Evolutionary conservation across 306 rosid genomes (phyloP).

Genomic region (Castanea crenata): DNA sequence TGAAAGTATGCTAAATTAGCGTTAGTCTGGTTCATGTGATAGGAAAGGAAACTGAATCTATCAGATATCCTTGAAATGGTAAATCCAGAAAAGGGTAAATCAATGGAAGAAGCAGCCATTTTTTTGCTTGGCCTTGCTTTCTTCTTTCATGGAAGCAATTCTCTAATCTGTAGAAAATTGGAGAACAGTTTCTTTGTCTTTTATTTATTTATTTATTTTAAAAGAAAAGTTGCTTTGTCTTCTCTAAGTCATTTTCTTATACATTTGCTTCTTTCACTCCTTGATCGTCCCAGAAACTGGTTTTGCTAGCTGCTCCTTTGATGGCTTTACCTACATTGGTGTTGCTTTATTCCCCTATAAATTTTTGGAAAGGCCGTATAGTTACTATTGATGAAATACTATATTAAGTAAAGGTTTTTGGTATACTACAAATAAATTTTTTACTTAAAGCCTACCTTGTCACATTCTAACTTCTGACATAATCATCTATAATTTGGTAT

Average conservation of each 20-base stretch:
- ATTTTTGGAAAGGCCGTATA: background rate
- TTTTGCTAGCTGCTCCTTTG: background rate
- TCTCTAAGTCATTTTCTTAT: background rate
- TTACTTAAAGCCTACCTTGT: background rate
- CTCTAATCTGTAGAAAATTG: background rate
- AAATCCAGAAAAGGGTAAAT: background rate
- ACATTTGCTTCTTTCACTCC: background rate
- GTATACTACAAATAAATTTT: background rate
- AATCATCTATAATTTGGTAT: background rate
- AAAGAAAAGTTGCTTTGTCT: background rate
- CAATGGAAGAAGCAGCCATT: slow-evolving; percentile 2
- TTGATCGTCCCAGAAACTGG: background rate
- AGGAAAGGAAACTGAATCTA: background rate
- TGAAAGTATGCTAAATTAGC: background rate
- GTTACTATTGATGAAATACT: background rate
- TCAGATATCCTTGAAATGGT: background rate
- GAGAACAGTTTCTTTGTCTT: background rate
- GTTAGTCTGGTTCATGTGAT: background rate
- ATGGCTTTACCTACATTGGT: background rate
- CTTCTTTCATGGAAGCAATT: background rate
- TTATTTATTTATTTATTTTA: too few relatives aligned
- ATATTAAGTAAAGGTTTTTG: background rate
- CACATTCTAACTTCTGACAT: background rate
- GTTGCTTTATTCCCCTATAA: background rate
- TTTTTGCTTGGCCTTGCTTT: background rate